phyloP scores from a whole-genome alignment of 345 rosid genomes.

The Erodium maritimum region DNA sequence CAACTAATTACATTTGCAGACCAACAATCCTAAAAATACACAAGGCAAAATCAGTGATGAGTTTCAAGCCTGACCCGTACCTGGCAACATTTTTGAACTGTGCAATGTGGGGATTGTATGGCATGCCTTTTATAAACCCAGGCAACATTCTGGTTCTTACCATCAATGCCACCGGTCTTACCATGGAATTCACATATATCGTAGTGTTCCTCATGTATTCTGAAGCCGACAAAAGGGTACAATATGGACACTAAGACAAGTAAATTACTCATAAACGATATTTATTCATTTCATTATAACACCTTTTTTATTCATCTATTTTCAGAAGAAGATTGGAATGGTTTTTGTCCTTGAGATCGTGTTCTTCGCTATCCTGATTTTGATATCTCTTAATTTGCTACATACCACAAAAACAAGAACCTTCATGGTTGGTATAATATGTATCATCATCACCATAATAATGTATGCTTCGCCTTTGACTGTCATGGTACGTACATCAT shows the following conservation, averaged over 20 bases:
- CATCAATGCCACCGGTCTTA: conserved; percentile 44
- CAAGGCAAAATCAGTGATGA: conserved; percentile 37
- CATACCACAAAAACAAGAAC: conserved; percentile 35
- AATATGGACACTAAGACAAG: not conserved
- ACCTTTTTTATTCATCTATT: not conserved
- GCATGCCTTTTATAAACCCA: conserved; percentile 51
- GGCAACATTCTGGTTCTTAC: conserved; percentile 49
- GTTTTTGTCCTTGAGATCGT: conserved; percentile 27
- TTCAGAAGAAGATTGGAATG: conserved; percentile 24
- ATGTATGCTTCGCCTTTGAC: conserved; percentile 69
- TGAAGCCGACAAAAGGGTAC: conserved; percentile 25
- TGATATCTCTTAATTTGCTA: conserved; percentile 24
- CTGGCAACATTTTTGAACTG: conserved; percentile 64
- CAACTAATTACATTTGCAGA: conserved; percentile 18
- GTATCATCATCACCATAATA: conserved; percentile 24
- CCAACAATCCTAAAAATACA: conserved; percentile 45
- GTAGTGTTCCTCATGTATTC: conserved; percentile 41
- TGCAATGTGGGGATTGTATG: conserved; percentile 59
- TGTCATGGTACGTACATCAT: conserved; percentile 36
- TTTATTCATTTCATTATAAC: too few species aligned
- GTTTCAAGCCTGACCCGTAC: conserved; percentile 71
- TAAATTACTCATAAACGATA: not conserved
- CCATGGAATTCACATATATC: conserved; percentile 38
- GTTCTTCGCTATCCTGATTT: conserved; percentile 29
- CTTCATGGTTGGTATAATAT: conserved; percentile 31